A percentile compares a stretch with the other conserved stretches of the same genome.
Evolutionary conservation across 75 land plant genomes (phyloP).

Genomic region (Larix kaempferi): DNA sequence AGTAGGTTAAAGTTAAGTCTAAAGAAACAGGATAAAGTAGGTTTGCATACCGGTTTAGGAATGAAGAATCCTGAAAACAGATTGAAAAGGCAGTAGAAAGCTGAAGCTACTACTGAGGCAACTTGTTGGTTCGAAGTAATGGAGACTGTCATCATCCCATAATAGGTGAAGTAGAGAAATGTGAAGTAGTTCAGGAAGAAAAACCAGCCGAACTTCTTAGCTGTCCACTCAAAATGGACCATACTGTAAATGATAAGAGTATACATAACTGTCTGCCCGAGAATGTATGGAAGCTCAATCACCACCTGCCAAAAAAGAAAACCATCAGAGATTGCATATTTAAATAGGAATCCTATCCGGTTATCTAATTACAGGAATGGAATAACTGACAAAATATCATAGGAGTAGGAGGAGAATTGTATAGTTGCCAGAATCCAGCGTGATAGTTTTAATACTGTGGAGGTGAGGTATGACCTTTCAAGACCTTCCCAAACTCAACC

Average conservation of each 20-base stretch:
- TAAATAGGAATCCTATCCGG: not conserved
- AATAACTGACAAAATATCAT: not conserved
- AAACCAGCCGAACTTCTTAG: slow-evolving; percentile 73
- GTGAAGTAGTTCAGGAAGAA: slow-evolving; percentile 65
- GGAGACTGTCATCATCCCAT: slow-evolving; percentile 87
- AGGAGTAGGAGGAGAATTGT: not conserved
- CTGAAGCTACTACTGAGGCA: slow-evolving; percentile 72
- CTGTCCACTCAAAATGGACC: slow-evolving; percentile 80
- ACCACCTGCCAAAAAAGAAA: slow-evolving; percentile 33
- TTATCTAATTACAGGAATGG: not conserved
- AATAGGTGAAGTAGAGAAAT: slow-evolving; percentile 77
- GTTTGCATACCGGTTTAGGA: slow-evolving; percentile 61
- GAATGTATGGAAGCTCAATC: slow-evolving; percentile 63
- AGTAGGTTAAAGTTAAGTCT: no score
- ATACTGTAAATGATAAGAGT: slow-evolving; percentile 58
- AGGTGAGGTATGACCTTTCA: no score
- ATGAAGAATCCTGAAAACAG: slow-evolving; percentile 88
- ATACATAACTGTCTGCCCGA: slow-evolving; percentile 56
- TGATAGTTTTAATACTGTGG: no score
- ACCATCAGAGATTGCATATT: not conserved
- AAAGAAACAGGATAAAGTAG: no score
- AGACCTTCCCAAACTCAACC: no score
- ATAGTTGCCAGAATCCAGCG: not conserved
- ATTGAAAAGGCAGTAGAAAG: slow-evolving; percentile 77
- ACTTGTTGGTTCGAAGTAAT: slow-evolving; percentile 74